Base-by-base conservation (phyloP, 345 rosid species). In the Populus pruinosa region DNA sequence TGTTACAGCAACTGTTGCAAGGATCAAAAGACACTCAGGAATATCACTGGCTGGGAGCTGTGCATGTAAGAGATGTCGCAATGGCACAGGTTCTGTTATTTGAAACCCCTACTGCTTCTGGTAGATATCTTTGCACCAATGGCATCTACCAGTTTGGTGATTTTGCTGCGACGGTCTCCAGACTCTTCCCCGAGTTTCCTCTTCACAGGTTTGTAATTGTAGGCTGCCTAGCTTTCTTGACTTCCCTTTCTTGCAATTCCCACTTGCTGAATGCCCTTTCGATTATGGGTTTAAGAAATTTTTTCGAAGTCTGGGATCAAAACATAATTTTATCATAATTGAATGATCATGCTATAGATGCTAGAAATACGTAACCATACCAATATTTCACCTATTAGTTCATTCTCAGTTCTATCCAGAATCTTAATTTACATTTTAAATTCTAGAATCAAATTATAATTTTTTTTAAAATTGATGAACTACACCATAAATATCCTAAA, bases 41-140 rank as follows among this genome's bases (percentile, higher is more conserved):
- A 79, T 75, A 86, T 78, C 88, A 92, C 73, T 94, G 98, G 97
- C 79, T 92, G 9, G 97, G 98, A 20, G 96, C 87, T 1, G 94
- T 94, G 17, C 88, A 91, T 70, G 98, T 94, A 21, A 88, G 73
- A 79, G 97, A 92, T 63, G 97, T 94, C 55, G 93, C 97, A 33
- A 82, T 83, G 79, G 88, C 90, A 12, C 97, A 91, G 8, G 71
- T 91, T 23, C 75, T 90, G 84, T 81, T 94, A 8, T 87, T 89
- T 27, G 89, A 92, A 67, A 81, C 88, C 62, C 87, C 89, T 3
- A 72, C 84, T 53, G 91, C 94, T 69, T 89, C 88, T 67, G 94
- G 97, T 78, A 80, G 96, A 82, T 90, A 90, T 75, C 88, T 92
- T 8, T 92, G 97, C 83, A 89, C 91, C 35, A 92, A 92, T 61